Percentiles rank a stretch among this genome's conserved stretches.
phyloP scores from a whole-genome alignment of 2,329 filamentous ascomycete species.

The Fusarium setosum region DNA sequence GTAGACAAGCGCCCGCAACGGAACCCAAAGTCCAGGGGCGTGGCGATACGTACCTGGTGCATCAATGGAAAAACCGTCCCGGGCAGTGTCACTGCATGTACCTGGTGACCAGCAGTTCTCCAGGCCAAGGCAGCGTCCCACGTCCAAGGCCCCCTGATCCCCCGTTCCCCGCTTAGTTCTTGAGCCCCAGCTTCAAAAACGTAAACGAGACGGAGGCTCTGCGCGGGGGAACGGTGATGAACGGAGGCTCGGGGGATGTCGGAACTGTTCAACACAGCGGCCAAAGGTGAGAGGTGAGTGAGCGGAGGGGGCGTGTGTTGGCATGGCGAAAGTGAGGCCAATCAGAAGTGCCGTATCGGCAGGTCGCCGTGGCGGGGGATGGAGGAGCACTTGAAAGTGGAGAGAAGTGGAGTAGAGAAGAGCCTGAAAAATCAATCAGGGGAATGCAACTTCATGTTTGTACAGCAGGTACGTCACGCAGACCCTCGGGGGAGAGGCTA shows the following conservation, averaged over 20 bases:
- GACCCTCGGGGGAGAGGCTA: constrained; percentile 33
- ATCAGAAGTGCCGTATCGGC: constrained; percentile 10
- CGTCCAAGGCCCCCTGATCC: constrained; percentile 13
- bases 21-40: constrained; percentile 14
- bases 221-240: constrained; percentile 33
- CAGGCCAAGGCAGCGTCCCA: constrained; percentile 3
- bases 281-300: constrained; percentile 13
- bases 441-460: constrained; percentile 25
- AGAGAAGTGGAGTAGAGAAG: constrained; percentile 9
- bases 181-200: constrained; percentile 38
- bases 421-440: constrained; percentile 6
- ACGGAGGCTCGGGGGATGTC: constrained; percentile 38
- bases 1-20: constrained; percentile 39
- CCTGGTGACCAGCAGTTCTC: constrained; percentile 11
- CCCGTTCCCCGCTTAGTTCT: constrained; percentile 33
- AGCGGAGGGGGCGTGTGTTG: constrained; percentile 16
- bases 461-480: constrained; percentile 34
- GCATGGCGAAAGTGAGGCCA: constrained; percentile 27
- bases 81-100: neutral
- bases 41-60: constrained; percentile 10
- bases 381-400: constrained; percentile 13
- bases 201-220: constrained; percentile 42
- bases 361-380: neutral
- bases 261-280: constrained; percentile 24
- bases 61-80: constrained; percentile 7